phyloP scores from a whole-genome alignment of 2,329 filamentous ascomycete species.

The Bipolaris victoriae region DNA sequence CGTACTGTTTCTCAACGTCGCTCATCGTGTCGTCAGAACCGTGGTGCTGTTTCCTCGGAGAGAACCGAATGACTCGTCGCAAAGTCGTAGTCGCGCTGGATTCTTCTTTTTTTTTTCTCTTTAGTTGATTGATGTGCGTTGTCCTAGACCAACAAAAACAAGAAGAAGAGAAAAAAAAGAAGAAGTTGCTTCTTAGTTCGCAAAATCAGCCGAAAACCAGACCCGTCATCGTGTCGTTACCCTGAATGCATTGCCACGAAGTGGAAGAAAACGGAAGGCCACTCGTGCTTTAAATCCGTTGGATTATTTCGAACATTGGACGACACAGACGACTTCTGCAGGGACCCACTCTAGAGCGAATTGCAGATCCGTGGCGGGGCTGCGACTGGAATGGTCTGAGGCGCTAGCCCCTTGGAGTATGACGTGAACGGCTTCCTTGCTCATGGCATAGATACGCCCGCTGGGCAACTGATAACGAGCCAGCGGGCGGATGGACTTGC shows the following conservation, averaged over 20 bases:
- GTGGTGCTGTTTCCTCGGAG: not conserved
- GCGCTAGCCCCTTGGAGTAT: conserved; percentile 30
- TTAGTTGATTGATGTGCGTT: not conserved
- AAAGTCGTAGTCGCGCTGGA: not conserved
- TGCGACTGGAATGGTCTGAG: conserved; percentile 23
- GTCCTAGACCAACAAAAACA: not conserved
- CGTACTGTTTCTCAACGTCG: conserved; percentile 36
- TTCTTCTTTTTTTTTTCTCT: not conserved
- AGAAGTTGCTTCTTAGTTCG: conserved; percentile 19
- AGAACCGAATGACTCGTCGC: conserved; percentile 14
- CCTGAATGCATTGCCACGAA: conserved; percentile 14
- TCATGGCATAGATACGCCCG: conserved; percentile 20
- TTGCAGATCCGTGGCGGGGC: conserved; percentile 34
- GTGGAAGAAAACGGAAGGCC: conserved; percentile 8
- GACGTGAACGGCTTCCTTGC: conserved; percentile 24
- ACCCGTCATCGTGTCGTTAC: conserved; percentile 28
- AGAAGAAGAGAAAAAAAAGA: not conserved
- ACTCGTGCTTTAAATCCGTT: conserved; percentile 30
- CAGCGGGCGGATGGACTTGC: conserved; percentile 21
- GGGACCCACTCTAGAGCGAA: conserved; percentile 12
- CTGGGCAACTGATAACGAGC: conserved; percentile 30
- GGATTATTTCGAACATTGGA: conserved; percentile 10
- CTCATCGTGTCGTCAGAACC: conserved; percentile 29
- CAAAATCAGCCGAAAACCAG: conserved; percentile 19
- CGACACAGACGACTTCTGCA: conserved; percentile 18